Base-by-base conservation (phyloP, 495 filamentous ascomycete species). In the Polyplosphaeria fusca region DNA sequence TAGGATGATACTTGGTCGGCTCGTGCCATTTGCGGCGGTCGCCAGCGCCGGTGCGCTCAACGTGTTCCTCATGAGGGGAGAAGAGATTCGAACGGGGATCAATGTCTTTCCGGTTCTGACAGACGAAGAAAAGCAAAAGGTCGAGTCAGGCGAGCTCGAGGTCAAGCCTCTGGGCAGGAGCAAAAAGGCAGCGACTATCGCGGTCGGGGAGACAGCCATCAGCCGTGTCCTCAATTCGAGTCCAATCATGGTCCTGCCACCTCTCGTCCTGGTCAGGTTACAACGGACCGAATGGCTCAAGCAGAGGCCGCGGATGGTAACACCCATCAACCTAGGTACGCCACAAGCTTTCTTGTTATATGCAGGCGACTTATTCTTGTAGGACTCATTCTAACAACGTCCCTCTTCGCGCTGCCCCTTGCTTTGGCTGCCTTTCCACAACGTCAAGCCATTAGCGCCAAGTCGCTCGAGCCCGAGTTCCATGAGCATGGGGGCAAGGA, bases 21-120 rank as follows among this genome's bases (percentile, higher is more conserved):
- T 98, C 12, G 90, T 98, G 12, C 93, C 93, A 24, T 98, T 98
- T 66, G 93, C 91, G 0, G 93, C 93, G 5, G 93, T 98, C 3
- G 90, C 90, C 12, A 86, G 82, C 50, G 93, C 93, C 2, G 88
- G 87, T 54, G 89, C 86, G 1, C 77, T 98, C 39, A 98, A 98
- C 70, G 94, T 96, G 27, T 92, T 95, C 76, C 78, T 98, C 54
- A 98, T 98, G 93, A 87, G 93, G 61, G 87, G 89, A 46, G 91
- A 95, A 71, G 93, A 98, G 73, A 95, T 97, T 58, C 77, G 89
- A 66, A 82, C 77, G 42, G 93, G 93, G 12, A 97, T 98, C 67
- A 91, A 98, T 71, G 85, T 98, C n/a, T 96, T 83, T 74, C 90
- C 89, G 0, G 81, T 85, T 20, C 77, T 86, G 1, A 81, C 78